Evolutionary conservation across 345 rosid genomes (phyloP).

Genomic region (Corymbia maculata): DNA sequence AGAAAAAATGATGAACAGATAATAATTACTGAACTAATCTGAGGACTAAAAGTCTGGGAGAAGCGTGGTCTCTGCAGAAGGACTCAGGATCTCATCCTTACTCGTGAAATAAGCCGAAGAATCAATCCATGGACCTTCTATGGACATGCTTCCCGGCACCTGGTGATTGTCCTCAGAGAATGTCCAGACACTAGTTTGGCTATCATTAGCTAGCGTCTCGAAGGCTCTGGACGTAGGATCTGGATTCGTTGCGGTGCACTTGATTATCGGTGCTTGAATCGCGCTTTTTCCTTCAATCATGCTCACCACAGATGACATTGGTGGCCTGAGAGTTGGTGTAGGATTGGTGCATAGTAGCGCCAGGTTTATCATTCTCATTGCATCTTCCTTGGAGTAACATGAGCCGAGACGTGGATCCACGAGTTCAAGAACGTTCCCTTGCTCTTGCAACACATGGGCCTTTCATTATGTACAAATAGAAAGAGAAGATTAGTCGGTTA

Average conservation of each 20-base stretch:
- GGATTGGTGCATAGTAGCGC: constrained; percentile 83
- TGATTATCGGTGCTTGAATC: constrained; percentile 62
- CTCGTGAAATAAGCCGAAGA: constrained; percentile 28
- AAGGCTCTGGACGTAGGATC: constrained; percentile 79
- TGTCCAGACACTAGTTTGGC: constrained; percentile 36
- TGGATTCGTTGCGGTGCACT: constrained; percentile 23
- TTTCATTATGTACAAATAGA: not conserved
- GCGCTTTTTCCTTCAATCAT: constrained; percentile 16
- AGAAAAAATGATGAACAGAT: not conserved
- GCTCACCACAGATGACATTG: constrained; percentile 58
- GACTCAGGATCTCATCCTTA: constrained; percentile 14
- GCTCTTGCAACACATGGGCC: constrained; percentile 36
- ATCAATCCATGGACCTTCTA: constrained; percentile 64
- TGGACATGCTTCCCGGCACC: constrained; percentile 30
- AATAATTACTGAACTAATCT: not conserved
- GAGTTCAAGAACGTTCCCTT: constrained; percentile 78
- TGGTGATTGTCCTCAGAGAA: constrained; percentile 26
- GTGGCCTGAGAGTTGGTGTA: constrained; percentile 83
- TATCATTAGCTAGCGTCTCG: constrained; percentile 58
- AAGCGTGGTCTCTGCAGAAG: constrained; percentile 17
- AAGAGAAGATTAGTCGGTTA: not conserved
- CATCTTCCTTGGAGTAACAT: constrained; percentile 42
- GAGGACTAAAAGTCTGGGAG: constrained; percentile 5
- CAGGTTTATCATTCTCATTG: constrained; percentile 52
- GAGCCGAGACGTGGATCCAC: constrained; percentile 69